Base-by-base conservation (phyloP, 129 eudicot genomes). In the Arctium lappa region DNA sequence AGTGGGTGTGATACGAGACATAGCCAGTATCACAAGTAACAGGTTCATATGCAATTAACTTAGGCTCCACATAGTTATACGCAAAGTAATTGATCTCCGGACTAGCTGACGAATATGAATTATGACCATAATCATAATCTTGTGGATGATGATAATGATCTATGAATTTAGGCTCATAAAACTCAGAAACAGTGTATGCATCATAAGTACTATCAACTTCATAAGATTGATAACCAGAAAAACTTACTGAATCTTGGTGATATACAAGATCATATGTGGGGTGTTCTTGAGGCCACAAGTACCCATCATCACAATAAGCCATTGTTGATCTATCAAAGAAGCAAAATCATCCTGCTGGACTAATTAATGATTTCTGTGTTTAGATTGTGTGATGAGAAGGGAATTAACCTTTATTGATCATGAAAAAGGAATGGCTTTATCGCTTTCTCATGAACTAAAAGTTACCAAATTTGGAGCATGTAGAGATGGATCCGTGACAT, bases 241-340 rank as follows among this genome's bases (percentile, higher is more conserved):
- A 78, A 77, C 77, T 77, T 78, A 82, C 73, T 15, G 84, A 75
- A 86, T 74, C 83, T 78, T 78, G 86, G 80, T 73, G 69, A 78
- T 65, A 22, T 38, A 77, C 79, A 73, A 50, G 77, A 84, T 82
- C 80, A 44, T 82, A 82, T 40, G 37, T 70, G 69, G 78, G 30
- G 31, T 37, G 39, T 63, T 76, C 81, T 60, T 89, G 83, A 80
- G 87, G 76, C 84, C 80, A 81, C 9, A 79, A 46, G 82, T 78
- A 91, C 87, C 85, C 88, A 87, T 87, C 91, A 27, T 78, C 75
- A 83, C 75, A 79, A 75, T 86, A 86, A 69, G 88, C 95, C 95
- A 93, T 93, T 69, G 46, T 38, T 70, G 39, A 39, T 69, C 7
- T 13, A 16, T 78, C 77, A 46, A 84, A 18, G n/a, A n/a, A 74